A percentile compares a stretch with the other conserved stretches of the same genome.
Evolutionary conservation across 169 alveolate genomes (phyloP).

Genomic region (Perkinsus olseni): DNA sequence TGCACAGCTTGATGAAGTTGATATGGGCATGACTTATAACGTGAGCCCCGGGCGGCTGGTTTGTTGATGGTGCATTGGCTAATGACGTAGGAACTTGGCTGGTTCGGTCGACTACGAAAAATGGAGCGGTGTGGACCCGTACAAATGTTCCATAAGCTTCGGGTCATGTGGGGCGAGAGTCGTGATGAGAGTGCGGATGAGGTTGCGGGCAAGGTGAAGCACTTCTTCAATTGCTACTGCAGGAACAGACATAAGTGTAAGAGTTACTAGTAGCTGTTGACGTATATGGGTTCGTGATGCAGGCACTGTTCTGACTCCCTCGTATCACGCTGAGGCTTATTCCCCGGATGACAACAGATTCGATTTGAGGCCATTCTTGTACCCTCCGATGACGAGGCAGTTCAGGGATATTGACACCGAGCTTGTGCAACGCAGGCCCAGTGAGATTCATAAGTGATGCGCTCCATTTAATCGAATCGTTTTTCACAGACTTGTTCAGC

Average conservation of each 20-base stretch:
- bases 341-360: slow-evolving; percentile 72
- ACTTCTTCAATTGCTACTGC: slow-evolving; percentile 57
- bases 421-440: background rate
- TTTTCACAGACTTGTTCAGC: background rate
- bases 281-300: background rate
- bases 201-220: slow-evolving; percentile 60
- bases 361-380: slow-evolving; percentile 19
- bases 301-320: slow-evolving; percentile 64
- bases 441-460: background rate
- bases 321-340: slow-evolving; percentile 65
- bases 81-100: slow-evolving; percentile 39
- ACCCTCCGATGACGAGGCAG: background rate
- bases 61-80: background rate
- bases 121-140: slow-evolving; percentile 58
- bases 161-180: slow-evolving; percentile 36
- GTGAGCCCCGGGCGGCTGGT: background rate
- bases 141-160: slow-evolving; percentile 44
- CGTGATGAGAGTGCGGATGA: slow-evolving; percentile 20
- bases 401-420: background rate
- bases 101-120: slow-evolving; percentile 56
- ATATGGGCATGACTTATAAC: slow-evolving; percentile 71
- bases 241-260: slow-evolving; percentile 66
- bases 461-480: background rate
- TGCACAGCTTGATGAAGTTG: slow-evolving; percentile 58
- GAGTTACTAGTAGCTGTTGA: background rate